A percentile compares a stretch with the other conserved stretches of the same genome.
phyloP scores from a whole-genome alignment of 2,329 filamentous ascomycete species.

The Ophiostoma sp. region DNA sequence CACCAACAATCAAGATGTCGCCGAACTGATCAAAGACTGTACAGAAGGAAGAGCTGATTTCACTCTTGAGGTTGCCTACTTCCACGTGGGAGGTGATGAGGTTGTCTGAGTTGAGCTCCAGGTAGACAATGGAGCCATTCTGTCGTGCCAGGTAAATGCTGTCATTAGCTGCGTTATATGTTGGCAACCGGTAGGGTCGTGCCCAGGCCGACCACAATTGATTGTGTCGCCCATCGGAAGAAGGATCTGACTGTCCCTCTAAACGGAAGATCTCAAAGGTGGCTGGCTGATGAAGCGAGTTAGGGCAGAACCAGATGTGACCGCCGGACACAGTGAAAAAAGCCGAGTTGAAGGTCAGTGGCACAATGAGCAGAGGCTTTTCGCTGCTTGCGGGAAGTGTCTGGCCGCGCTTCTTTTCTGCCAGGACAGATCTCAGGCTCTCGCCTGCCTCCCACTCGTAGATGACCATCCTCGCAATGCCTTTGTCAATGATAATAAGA shows the following conservation, averaged over 20 bases:
- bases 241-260: conserved; percentile 39
- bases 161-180: conserved; percentile 61
- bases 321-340: conserved; percentile 63
- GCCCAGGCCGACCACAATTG: conserved; percentile 83
- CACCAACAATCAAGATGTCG: conserved; percentile 75
- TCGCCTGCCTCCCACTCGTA: conserved; percentile 58
- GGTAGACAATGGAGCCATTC: conserved; percentile 71
- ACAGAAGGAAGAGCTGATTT: conserved; percentile 77
- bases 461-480: conserved; percentile 48
- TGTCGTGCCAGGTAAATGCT: conserved; percentile 82
- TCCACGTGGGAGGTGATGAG: conserved; percentile 42
- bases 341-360: conserved; percentile 62
- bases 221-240: conserved; percentile 42
- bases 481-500: conserved; percentile 51
- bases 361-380: conserved; percentile 66
- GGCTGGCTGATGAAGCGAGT: conserved; percentile 49
- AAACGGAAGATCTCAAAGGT: conserved; percentile 44
- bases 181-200: conserved; percentile 62
- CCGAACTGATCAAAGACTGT: conserved; percentile 62
- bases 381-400: conserved; percentile 47
- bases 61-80: conserved; percentile 33
- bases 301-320: conserved; percentile 52
- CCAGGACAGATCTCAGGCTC: conserved; percentile 43
- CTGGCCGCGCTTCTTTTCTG: conserved; percentile 46
- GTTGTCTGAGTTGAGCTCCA: conserved; percentile 59